Percentiles rank a stretch among this genome's conserved stretches.
These are phyloP conservation scores for Candida oleophila DNA, from an alignment of 805 yeast species.

Conservation along the genomic window DNA sequence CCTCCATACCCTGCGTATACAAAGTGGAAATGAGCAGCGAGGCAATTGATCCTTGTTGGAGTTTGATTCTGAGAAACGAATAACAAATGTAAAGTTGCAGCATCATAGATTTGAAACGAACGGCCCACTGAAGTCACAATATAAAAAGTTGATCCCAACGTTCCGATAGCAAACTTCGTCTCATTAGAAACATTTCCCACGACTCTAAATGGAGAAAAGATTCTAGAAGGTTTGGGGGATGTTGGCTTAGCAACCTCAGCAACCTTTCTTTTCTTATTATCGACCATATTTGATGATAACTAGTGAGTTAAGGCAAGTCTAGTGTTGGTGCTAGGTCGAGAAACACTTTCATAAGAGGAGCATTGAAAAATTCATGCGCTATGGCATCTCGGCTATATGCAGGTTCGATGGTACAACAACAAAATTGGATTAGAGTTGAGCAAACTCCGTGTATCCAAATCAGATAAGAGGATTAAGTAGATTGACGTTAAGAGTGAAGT, in stretches of 20 bases:
- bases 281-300: neutral
- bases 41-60: slow-evolving; percentile 61
- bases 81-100: slow-evolving; percentile 75
- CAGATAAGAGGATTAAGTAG: no score
- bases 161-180: slow-evolving; percentile 83
- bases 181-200: slow-evolving; percentile 88
- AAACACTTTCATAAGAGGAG: no score
- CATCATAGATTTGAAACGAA: slow-evolving; percentile 91
- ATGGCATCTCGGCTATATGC: neutral
- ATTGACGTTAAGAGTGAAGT: no score
- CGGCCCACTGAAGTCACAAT: slow-evolving; percentile 88
- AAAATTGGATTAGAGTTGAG: no score
- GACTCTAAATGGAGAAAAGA: slow-evolving; percentile 83
- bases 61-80: slow-evolving; percentile 86
- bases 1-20: slow-evolving; percentile 76
- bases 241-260: slow-evolving; percentile 5
- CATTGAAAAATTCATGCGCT: neutral
- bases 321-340: no score
- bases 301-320: neutral
- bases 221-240: slow-evolving; percentile 28
- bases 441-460: no score
- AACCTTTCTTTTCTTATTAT: slow-evolving; percentile 30
- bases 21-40: slow-evolving; percentile 80
- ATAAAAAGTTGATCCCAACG: slow-evolving; percentile 83
- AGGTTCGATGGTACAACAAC: no score